These are phyloP conservation scores for Neurospora sp. DNA, from an alignment of 495 filamentous ascomycete species.

Conservation along the genomic window DNA sequence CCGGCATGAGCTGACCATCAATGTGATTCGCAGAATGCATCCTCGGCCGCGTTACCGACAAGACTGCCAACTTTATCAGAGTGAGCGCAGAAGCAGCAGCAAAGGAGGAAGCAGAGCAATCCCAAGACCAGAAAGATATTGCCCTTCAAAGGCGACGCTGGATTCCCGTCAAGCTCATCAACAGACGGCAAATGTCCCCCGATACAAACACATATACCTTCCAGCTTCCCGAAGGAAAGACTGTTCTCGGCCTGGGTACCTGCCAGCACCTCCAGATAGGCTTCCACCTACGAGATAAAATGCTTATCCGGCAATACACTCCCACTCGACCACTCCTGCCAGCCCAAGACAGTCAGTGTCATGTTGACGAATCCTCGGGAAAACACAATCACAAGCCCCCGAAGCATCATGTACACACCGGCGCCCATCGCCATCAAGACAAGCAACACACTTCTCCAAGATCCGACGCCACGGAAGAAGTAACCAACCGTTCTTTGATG, in stretches of 20 bases:
- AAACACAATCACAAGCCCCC: background rate
- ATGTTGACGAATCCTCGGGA: background rate
- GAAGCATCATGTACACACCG: background rate
- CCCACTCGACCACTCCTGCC: conserved; percentile 2
- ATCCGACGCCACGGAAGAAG: background rate
- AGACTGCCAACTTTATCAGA: conserved; percentile 24
- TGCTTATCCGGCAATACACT: conserved; percentile 13
- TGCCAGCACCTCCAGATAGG: conserved; percentile 27
- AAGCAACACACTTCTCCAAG: background rate
- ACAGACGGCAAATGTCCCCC: conserved; percentile 9
- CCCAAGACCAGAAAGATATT: background rate
- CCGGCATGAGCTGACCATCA: too few species aligned
- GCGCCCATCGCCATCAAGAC: background rate
- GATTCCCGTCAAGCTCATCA: conserved; percentile 13
- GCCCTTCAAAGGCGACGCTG: conserved; percentile 8
- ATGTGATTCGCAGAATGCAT: conserved; percentile 17
- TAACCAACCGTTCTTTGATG: background rate
- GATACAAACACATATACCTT: conserved; percentile 24
- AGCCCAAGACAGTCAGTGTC: background rate
- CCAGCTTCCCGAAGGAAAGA: conserved; percentile 10
- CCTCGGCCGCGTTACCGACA: conserved; percentile 27
- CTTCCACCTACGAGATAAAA: conserved; percentile 20
- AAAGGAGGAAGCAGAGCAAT: conserved; percentile 7
- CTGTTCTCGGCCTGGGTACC: conserved; percentile 18
- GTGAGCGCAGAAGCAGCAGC: conserved; percentile 16